Conservation (phyloP, 768 basidiomycete genomes). For the Clathrus columnatus region DNA sequence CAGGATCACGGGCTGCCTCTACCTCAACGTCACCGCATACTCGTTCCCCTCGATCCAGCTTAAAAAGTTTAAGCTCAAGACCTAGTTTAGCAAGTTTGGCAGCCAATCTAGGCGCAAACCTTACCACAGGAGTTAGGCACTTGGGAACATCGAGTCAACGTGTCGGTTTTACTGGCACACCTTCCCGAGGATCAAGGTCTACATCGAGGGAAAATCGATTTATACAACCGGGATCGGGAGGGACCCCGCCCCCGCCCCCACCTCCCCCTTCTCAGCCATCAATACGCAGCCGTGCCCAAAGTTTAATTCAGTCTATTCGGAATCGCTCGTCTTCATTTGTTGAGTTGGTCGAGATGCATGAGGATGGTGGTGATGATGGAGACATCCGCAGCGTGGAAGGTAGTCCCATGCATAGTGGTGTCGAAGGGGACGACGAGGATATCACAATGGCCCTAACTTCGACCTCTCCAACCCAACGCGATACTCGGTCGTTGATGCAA, state of each 20-base stretch:
- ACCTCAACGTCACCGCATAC: not conserved
- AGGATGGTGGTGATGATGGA: not conserved
- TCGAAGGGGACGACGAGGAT: not conserved
- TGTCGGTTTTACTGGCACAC: not conserved
- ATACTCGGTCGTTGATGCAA: constrained; percentile 59
- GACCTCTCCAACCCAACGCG: too few species aligned
- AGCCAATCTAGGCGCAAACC: not conserved
- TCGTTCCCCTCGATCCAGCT: not conserved
- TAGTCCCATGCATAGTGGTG: not conserved
- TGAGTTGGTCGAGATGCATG: not conserved
- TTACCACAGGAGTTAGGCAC: not conserved
- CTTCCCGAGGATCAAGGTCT: not conserved
- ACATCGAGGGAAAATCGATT: not conserved
- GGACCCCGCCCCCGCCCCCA: constrained; percentile 2
- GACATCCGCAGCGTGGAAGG: not conserved
- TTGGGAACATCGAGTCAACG: not conserved
- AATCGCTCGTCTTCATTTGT: not conserved
- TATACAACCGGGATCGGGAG: not conserved
- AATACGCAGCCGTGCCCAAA: constrained; percentile 50
- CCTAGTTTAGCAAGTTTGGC: not conserved
- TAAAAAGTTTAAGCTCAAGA: not conserved
- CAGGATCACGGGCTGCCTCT: not conserved
- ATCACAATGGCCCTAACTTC: not conserved
- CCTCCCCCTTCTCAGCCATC: constrained; percentile 25
- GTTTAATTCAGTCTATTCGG: constrained; percentile 1